These are phyloP conservation scores for Apodospora peruviana DNA, from an alignment of 495 filamentous ascomycete genomes.

Conservation along the genomic window DNA sequence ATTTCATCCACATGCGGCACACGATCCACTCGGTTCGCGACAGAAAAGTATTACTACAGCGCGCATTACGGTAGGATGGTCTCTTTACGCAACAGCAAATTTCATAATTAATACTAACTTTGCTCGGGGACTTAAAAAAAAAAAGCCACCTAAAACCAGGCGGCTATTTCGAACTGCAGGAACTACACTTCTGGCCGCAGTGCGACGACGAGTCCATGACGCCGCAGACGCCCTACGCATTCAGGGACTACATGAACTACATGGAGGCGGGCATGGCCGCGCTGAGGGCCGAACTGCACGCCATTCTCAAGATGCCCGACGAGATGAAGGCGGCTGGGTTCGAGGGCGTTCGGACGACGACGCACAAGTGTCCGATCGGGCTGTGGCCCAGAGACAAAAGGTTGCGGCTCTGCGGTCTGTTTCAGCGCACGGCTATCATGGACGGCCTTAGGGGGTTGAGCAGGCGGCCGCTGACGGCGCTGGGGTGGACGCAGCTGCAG, in stretches of 20 bases:
- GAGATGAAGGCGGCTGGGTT: constrained; percentile 26
- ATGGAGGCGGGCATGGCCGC: constrained; percentile 20
- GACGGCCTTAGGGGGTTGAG: constrained; percentile 30
- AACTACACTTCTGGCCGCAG: constrained; percentile 32
- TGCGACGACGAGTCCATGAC: constrained; percentile 40
- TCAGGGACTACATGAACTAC: constrained; percentile 28
- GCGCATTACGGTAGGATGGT: constrained; percentile 26
- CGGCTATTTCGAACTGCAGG: constrained; percentile 51
- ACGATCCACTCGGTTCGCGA: constrained; percentile 44
- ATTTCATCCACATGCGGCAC: constrained; percentile 52
- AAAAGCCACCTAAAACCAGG: constrained; percentile 42
- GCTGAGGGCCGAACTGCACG: constrained; percentile 23
- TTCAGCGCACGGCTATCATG: constrained; percentile 29
- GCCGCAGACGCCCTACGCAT: constrained; percentile 25
- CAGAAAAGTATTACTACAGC: constrained; percentile 25
- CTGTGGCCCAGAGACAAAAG: constrained; percentile 27
- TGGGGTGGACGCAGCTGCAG: constrained; percentile 31
- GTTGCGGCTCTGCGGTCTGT: constrained; percentile 26
- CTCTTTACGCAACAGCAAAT: not conserved
- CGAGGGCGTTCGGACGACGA: constrained; percentile 11
- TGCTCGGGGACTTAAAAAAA: constrained; percentile 5
- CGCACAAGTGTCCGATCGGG: constrained; percentile 29
- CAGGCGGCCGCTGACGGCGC: constrained; percentile 21
- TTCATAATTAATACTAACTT: not conserved
- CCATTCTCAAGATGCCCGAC: constrained; percentile 11